A percentile compares a stretch with the other conserved stretches of the same genome.
Conservation (phyloP, 2,329 filamentous ascomycete genomes). For the Phaeomoniella chlamydospora region DNA sequence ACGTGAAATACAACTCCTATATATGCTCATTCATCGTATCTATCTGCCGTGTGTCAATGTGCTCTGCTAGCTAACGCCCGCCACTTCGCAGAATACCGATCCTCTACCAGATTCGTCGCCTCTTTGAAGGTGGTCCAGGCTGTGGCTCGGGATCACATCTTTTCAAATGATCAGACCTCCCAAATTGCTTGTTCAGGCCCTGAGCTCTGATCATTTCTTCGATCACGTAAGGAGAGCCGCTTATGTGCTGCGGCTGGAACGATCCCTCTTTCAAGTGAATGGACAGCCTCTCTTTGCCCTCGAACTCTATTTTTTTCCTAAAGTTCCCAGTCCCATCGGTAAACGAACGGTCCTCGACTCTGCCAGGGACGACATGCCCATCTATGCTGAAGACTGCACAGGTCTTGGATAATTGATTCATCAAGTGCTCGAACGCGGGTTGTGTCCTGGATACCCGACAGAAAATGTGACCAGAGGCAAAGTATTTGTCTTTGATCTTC, state of each 20-base stretch:
- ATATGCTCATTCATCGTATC: too few relatives aligned
- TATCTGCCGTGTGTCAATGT: too few relatives aligned
- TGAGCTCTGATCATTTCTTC: slow-evolving; percentile 22
- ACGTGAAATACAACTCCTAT: too few relatives aligned
- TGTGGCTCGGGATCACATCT: slow-evolving; percentile 4
- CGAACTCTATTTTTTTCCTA: slow-evolving; percentile 9
- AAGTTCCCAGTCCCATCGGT: slow-evolving; percentile 9
- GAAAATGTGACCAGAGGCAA: slow-evolving; percentile 9
- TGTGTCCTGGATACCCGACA: slow-evolving; percentile 6
- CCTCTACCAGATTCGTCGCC: slow-evolving; percentile 3
- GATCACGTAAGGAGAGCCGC: slow-evolving; percentile 14
- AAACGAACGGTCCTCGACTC: slow-evolving; percentile 8
- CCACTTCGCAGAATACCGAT: too few relatives aligned
- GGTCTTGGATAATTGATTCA: slow-evolving; percentile 6
- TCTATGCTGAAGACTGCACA: slow-evolving; percentile 10
- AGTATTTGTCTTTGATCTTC: slow-evolving; percentile 9
- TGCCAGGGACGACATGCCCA: slow-evolving; percentile 7
- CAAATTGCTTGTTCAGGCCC: slow-evolving; percentile 10
- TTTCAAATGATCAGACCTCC: slow-evolving; percentile 5
- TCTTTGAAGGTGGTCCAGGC: slow-evolving; percentile 3
- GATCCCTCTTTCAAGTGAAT: slow-evolving; percentile 2
- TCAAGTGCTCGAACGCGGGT: slow-evolving; percentile 7
- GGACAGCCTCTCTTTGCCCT: slow-evolving; percentile 3
- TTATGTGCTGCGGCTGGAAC: slow-evolving; percentile 2
- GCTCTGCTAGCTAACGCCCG: too few relatives aligned